Base-by-base conservation (phyloP, 441 rosid genomes). In the Erodium trifolium region DNA sequence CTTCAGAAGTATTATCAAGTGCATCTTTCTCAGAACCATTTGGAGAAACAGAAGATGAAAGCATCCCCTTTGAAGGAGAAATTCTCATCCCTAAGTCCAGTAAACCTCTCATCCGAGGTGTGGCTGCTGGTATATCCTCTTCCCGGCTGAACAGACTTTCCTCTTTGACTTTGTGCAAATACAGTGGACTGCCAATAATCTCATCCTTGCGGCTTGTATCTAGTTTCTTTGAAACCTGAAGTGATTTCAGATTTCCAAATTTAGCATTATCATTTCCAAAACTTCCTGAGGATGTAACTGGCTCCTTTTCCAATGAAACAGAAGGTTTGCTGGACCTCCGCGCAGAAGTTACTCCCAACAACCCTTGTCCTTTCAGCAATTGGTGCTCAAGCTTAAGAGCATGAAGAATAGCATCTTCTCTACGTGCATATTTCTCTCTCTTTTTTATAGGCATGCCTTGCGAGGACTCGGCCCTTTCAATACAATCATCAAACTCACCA, bases 361-460 rank as follows among this genome's bases (percentile, higher is more conserved):
- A 85, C 68, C 83, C 90, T 82, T 86, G 87, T 76, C 78, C 87
- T 73, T 71, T 80, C 78, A 82, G 70, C 57, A 87, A 70, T 76
- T 87, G 82, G 83, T 85, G 90, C 81, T 95, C 99, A 63, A 95
- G 96, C 73, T 95, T 98, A 75, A 95, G 97, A 2, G 98, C 98
- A 77, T 95, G 99, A 64, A 92, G 94, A 78, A 95, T 92, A 18
- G 99, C 99, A 79, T 95, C 99, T 84, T 95, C 99, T 72, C 99
- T 82, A 65, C 99, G 93, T 69, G 99, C 98, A 85, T 95, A 95
- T 79, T 95, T 95, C 84, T 95, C 99, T 75, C 98, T 85, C 81
- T 92, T 95, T 74, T 88, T 87, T 68, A 87, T 78, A 11, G 96
- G 96, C 83, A 88, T 78, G 45, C 92, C 87, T 72, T 80, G 88